These are phyloP conservation scores for Exophiala spinifera DNA, from an alignment of 2,329 filamentous ascomycete species.

Conservation along the genomic window DNA sequence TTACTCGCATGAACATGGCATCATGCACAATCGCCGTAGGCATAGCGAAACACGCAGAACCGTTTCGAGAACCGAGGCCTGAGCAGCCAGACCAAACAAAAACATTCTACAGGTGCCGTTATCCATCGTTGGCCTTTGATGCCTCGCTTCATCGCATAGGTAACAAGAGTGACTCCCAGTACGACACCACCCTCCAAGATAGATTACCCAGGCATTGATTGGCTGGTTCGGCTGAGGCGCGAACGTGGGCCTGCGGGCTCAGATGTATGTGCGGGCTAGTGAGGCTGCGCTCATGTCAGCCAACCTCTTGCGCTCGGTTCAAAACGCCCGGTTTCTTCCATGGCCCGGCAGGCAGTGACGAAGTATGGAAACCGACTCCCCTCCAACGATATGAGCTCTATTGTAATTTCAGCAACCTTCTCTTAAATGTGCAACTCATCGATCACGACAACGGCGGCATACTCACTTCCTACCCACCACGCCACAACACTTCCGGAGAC, in stretches of 20 bases:
- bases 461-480: background rate
- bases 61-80: background rate
- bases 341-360: constrained; percentile 1
- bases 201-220: no score
- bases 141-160: no score
- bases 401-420: background rate
- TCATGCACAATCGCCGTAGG: background rate
- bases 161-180: no score
- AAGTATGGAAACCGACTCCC: constrained; percentile 41
- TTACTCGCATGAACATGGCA: background rate
- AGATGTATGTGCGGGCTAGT: background rate
- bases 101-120: no score
- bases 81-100: background rate
- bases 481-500: background rate
- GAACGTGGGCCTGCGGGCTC: no score
- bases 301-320: constrained; percentile 4
- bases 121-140: no score
- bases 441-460: background rate
- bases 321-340: constrained; percentile 15
- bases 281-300: background rate
- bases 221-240: no score
- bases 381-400: constrained; percentile 36
- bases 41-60: background rate
- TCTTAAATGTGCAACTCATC: background rate
- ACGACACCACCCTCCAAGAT: no score